Conservation (phyloP, 495 filamentous ascomycete species). For the Tuber microsphaerosporum region DNA sequence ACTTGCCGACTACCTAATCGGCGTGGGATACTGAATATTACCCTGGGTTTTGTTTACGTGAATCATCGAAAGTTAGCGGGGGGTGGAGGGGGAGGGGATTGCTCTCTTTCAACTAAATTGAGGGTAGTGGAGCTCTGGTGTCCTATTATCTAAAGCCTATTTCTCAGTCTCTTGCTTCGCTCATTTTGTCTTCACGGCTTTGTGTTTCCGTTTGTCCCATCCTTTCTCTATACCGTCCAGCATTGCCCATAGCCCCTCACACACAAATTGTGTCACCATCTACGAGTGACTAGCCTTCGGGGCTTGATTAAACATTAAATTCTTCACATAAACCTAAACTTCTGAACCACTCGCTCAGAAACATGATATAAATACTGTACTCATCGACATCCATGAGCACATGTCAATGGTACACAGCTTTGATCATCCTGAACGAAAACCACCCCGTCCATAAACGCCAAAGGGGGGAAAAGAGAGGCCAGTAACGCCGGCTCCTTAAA, state of each 20-base stretch:
- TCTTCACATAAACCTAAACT: background rate
- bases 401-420: background rate
- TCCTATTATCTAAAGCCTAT: slow-evolving; percentile 2
- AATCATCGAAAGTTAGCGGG: background rate
- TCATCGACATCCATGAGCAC: background rate
- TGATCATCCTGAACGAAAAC: background rate
- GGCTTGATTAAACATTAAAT: slow-evolving; percentile 2
- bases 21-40: slow-evolving; percentile 56
- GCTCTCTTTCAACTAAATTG: background rate
- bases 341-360: background rate
- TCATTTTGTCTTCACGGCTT: background rate
- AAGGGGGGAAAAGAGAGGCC: background rate
- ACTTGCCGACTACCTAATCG: slow-evolving; percentile 67
- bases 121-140: background rate
- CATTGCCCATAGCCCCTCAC: background rate
- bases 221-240: background rate
- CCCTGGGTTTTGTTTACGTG: slow-evolving; percentile 11
- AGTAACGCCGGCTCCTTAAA: slow-evolving; percentile 18
- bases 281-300: background rate
- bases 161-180: background rate
- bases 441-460: background rate
- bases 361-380: background rate
- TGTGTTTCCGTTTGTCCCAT: background rate
- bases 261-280: background rate
- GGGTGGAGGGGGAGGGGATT: background rate